phyloP scores from a whole-genome alignment of 2,329 filamentous ascomycete species.

The Neonectria coccinea region DNA sequence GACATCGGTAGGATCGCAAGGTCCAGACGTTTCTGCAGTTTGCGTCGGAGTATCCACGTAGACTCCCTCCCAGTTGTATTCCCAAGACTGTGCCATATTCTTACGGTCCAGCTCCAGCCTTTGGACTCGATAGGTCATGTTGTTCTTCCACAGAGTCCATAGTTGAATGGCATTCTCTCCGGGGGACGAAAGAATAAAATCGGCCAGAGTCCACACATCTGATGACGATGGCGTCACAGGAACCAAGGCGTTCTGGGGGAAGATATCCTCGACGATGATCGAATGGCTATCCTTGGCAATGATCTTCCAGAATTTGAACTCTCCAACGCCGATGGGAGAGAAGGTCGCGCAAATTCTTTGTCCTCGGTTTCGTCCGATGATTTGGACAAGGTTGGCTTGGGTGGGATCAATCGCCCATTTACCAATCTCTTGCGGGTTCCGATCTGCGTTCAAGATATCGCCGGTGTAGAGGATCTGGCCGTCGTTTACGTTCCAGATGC shows the following conservation, averaged over 20 bases:
- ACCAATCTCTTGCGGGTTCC: conserved; percentile 75
- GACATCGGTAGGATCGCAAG: conserved; percentile 74
- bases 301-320: conserved; percentile 94
- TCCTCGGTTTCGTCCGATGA: conserved; percentile 70
- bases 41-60: conserved; percentile 69
- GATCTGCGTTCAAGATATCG: conserved; percentile 79
- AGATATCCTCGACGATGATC: conserved; percentile 77
- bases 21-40: conserved; percentile 67
- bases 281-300: conserved; percentile 73
- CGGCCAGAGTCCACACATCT: conserved; percentile 83
- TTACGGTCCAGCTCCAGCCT: conserved; percentile 78
- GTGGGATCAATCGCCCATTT: conserved; percentile 83
- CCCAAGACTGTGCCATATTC: conserved; percentile 72
- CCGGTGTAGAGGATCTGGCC: conserved; percentile 81
- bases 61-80: conserved; percentile 76
- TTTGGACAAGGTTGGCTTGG: conserved; percentile 79
- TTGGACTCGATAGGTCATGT: conserved; percentile 80
- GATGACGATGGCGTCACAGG: conserved; percentile 78
- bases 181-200: conserved; percentile 74
- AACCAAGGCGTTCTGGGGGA: conserved; percentile 69
- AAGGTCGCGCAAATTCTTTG: conserved; percentile 78
- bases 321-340: conserved; percentile 86
- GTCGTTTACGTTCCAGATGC: conserved; percentile 88
- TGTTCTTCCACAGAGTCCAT: conserved; percentile 89
- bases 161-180: conserved; percentile 68